A percentile compares a stretch with the other conserved stretches of the same genome.
Conservation (phyloP, 164 flowering plant genomes). For the Stephania japonica region DNA sequence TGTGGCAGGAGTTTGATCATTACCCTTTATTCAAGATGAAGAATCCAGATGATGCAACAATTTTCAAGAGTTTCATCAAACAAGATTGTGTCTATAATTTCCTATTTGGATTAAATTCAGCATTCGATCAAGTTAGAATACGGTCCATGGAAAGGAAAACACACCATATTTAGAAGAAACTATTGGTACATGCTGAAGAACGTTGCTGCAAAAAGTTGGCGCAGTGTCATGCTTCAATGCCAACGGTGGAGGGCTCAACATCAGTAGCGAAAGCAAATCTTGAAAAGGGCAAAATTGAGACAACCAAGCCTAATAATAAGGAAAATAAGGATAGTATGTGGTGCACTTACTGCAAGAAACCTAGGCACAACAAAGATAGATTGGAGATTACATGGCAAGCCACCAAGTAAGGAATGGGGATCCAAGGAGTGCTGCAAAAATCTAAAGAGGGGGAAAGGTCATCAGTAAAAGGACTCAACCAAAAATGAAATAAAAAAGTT, state of each 20-base stretch:
- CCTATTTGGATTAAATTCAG: background rate
- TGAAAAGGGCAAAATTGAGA: background rate
- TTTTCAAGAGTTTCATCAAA: background rate
- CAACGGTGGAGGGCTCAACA: background rate
- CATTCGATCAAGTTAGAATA: background rate
- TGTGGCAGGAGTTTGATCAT: background rate
- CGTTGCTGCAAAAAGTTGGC: background rate
- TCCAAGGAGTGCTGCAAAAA: background rate
- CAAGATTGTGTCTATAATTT: background rate
- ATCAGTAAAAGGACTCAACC: too few relatives aligned
- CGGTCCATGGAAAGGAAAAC: background rate
- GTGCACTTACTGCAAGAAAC: background rate
- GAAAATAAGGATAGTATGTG: background rate
- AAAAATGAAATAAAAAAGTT: too few relatives aligned
- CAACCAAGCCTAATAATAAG: background rate
- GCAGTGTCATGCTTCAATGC: background rate
- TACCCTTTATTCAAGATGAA: background rate
- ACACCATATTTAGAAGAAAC: background rate
- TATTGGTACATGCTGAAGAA: background rate
- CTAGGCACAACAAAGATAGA: background rate
- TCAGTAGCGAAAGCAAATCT: background rate
- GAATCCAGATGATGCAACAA: background rate
- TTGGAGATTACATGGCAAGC: background rate
- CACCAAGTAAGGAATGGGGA: background rate
- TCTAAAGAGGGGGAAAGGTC: too few relatives aligned